Evolutionary conservation across 2,329 filamentous ascomycete genomes (phyloP), one percentile per base, ranked within the genome.

Genomic region (Aspergillus versicolor): DNA sequence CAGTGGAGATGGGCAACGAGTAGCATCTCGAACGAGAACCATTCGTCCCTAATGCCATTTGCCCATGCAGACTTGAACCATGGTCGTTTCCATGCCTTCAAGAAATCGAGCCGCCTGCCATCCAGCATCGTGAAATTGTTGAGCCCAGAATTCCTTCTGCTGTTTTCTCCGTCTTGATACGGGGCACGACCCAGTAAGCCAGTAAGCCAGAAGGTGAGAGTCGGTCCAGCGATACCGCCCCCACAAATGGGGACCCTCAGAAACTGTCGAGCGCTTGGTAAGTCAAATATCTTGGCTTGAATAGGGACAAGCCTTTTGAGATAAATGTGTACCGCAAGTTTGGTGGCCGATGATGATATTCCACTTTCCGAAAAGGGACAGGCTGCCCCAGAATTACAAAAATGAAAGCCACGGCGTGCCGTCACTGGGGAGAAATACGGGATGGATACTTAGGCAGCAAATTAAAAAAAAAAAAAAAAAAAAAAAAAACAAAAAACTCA

Each of bases 171-270:
- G 5, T 37, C 34, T 37, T n/a, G 34, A 37, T n/a, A 37, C 15
- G 34, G 34, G 34, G 34, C 27, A 37, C 15, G 5, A 37, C 15
- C 34, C 34, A 37, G 34, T 15, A 37, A n/a, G 34, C 12, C 15
- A 5, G 79, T 70, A 7, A 84, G 77, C 70, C 78, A 80, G 67
- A 77, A 78, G 27, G 82, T 82, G 9, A 84, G 70, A 9, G 79
- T 73, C 7, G 72, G 74, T 9, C 75, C 76, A 15, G 71, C 69
- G 50, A 77, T 69, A n/a, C 75, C 72, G 21, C 68, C 72, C 11
- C 76, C 76, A 49, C 74, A 70, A 58, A 84, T 80, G 59, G 84
- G 78, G 43, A 84, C 66, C 46, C 76, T 79, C 9, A 82, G 49
- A 45, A 61, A 41, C 21, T 55, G 37, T 56, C 60, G 17, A 47